phyloP scores from a whole-genome alignment of 2,329 filamentous ascomycete genomes.

The Thelonectria discophora region DNA sequence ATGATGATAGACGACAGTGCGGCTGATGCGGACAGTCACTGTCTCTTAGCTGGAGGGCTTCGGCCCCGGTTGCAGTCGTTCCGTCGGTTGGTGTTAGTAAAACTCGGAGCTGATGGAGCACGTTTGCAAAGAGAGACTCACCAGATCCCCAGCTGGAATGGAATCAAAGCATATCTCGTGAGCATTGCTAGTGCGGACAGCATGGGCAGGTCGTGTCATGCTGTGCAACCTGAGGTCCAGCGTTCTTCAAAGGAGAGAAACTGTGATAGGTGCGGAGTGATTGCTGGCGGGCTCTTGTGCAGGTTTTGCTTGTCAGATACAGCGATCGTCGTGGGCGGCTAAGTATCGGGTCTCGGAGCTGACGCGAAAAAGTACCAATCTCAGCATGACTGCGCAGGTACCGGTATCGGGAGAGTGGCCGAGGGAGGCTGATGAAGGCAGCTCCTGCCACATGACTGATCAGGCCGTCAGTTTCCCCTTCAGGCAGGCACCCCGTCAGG shows the following conservation, averaged over 20 bases:
- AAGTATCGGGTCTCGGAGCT: constrained; percentile 4
- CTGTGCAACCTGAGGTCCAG: background rate
- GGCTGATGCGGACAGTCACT: constrained; percentile 5
- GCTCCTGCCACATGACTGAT: constrained; percentile 30
- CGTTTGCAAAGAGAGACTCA: background rate
- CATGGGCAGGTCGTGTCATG: background rate
- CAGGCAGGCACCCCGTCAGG: constrained; percentile 6
- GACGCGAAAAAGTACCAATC: constrained; percentile 7
- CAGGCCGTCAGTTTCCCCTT: constrained; percentile 38
- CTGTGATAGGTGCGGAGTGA: constrained; percentile 10
- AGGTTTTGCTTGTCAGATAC: constrained; percentile 6
- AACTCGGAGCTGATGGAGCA: background rate
- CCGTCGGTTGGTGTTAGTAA: background rate
- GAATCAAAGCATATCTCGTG: background rate
- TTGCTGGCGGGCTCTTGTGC: background rate
- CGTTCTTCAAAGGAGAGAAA: background rate
- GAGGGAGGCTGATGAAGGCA: background rate
- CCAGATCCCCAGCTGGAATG: background rate
- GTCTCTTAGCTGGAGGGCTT: constrained; percentile 6
- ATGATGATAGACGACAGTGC: constrained; percentile 22
- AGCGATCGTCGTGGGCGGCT: constrained; percentile 8
- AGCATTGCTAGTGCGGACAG: background rate
- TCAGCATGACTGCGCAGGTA: constrained; percentile 10
- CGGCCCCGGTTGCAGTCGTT: background rate
- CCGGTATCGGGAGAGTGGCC: background rate